These are phyloP conservation scores for Kuraishia ogatae DNA, from an alignment of 805 yeast genomes.

Conservation along the genomic window DNA sequence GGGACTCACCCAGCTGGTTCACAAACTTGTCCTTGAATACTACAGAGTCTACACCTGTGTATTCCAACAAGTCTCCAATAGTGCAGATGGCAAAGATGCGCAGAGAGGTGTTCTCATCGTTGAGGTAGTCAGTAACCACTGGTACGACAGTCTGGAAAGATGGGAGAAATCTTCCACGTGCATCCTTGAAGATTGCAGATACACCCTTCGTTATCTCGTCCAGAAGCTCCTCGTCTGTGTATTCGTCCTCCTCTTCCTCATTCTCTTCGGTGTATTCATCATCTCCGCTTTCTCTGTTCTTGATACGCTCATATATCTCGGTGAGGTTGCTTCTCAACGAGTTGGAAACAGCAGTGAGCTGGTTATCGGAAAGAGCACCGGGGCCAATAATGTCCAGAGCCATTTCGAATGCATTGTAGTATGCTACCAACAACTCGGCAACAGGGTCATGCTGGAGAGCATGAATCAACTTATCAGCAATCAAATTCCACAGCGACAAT, in stretches of 20 bases:
- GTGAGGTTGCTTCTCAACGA: constrained; percentile 52
- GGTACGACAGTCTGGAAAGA: constrained; percentile 60
- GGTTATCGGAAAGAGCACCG: constrained; percentile 44
- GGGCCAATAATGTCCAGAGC: constrained; percentile 64
- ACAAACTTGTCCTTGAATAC: constrained; percentile 59
- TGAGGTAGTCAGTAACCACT: constrained; percentile 49
- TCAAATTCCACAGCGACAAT: constrained; percentile 60
- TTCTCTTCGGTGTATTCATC: constrained; percentile 85
- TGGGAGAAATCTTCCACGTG: constrained; percentile 48
- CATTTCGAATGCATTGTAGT: constrained; percentile 63
- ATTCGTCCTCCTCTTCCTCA: constrained; percentile 77
- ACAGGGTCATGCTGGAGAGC: constrained; percentile 74
- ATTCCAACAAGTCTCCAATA: constrained; percentile 74
- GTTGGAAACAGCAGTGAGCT: constrained; percentile 45
- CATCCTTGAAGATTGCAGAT: constrained; percentile 58
- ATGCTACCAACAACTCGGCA: constrained; percentile 71
- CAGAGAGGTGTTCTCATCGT: constrained; percentile 59
- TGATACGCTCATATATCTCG: constrained; percentile 65
- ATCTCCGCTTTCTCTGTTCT: constrained; percentile 62
- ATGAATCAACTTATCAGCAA: constrained; percentile 57
- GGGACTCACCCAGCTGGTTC: constrained; percentile 53
- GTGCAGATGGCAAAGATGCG: constrained; percentile 74
- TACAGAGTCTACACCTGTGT: constrained; percentile 60
- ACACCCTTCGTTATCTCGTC: constrained; percentile 79
- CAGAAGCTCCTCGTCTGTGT: constrained; percentile 81